A percentile compares a stretch with the other conserved stretches of the same genome.
These are phyloP conservation scores for Nakazawaea laoshanensis DNA, from an alignment of 805 yeast genomes.

Conservation along the genomic window DNA sequence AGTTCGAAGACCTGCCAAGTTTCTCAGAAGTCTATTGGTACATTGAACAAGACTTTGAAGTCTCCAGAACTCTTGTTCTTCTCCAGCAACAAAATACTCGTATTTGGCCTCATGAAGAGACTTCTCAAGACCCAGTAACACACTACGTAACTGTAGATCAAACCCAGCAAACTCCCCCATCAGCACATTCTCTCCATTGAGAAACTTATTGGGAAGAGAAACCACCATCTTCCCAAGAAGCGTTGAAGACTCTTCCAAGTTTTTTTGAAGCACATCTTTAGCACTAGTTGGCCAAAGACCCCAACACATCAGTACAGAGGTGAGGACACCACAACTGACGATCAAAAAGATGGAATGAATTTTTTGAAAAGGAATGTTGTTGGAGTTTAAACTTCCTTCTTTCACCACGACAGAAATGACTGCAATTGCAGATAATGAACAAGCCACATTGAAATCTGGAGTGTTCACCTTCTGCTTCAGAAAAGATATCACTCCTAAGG, in stretches of 20 bases:
- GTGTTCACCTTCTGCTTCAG: constrained; percentile 59
- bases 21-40: constrained; percentile 41
- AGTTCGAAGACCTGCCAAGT: constrained; percentile 57
- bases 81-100: constrained; percentile 49
- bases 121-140: constrained; percentile 28
- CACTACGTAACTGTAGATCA: constrained; percentile 28
- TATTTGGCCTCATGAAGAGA: constrained; percentile 50
- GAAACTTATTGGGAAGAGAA: constrained; percentile 38
- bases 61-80: constrained; percentile 41
- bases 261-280: constrained; percentile 29
- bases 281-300: constrained; percentile 60
- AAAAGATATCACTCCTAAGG: constrained; percentile 61
- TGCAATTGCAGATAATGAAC: constrained; percentile 67
- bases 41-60: constrained; percentile 41
- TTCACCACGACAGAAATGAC: constrained; percentile 63
- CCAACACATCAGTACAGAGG: constrained; percentile 54
- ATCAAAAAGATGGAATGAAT: constrained; percentile 47
- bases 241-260: constrained; percentile 42
- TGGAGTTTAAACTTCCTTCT: constrained; percentile 60
- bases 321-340: constrained; percentile 50
- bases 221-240: constrained; percentile 41
- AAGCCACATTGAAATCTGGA: constrained; percentile 73
- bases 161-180: constrained; percentile 28
- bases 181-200: constrained; percentile 36
- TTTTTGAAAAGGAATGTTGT: constrained; percentile 45